phyloP scores from a whole-genome alignment of 2,329 filamentous ascomycete genomes.

The Apiospora malaysiana region DNA sequence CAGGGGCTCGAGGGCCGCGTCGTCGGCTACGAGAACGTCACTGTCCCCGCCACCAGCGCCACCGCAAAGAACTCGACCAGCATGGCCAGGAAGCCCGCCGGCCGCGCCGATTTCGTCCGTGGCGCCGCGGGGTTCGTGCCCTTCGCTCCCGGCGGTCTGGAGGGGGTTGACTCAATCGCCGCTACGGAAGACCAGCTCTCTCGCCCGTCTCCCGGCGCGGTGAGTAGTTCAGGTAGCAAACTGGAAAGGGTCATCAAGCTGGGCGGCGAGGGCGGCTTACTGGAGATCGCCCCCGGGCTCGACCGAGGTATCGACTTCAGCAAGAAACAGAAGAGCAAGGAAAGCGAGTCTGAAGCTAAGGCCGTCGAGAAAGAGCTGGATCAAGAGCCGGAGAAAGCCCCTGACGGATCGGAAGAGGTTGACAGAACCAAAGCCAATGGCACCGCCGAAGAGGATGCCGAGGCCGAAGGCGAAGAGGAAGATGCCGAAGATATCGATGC shows the following conservation, averaged over 20 bases:
- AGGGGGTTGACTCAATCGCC: constrained; percentile 84
- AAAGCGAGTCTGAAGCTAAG: constrained; percentile 66
- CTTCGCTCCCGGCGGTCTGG: constrained; percentile 88
- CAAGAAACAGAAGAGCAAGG: constrained; percentile 62
- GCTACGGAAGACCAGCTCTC: constrained; percentile 80
- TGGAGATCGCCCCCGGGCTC: constrained; percentile 85
- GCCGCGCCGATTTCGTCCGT: constrained; percentile 87
- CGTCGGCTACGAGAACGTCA: constrained; percentile 92
- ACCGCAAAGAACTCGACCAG: constrained; percentile 97
- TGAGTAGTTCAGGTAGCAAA: constrained; percentile 55
- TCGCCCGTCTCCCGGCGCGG: constrained; percentile 51
- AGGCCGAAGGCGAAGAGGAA: constrained; percentile 45
- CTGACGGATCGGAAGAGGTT: constrained; percentile 38
- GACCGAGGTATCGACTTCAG: constrained; percentile 76
- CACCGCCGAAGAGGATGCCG: constrained; percentile 30
- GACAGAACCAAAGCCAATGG: constrained; percentile 35
- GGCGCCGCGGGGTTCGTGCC: constrained; percentile 94
- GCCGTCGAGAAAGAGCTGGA: constrained; percentile 61
- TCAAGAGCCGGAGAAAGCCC: constrained; percentile 49
- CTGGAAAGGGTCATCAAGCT: constrained; percentile 90
- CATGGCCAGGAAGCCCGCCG: constrained; percentile 82
- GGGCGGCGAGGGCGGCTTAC: constrained; percentile 74
- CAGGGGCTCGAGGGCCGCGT: constrained; percentile 93
- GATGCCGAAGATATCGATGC: constrained; percentile 77
- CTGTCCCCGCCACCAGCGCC: constrained; percentile 84